A percentile compares a stretch with the other conserved stretches of the same genome.
Conservation (phyloP, 2,329 filamentous ascomycete species). For the Paraconiothyrium brasiliense region DNA sequence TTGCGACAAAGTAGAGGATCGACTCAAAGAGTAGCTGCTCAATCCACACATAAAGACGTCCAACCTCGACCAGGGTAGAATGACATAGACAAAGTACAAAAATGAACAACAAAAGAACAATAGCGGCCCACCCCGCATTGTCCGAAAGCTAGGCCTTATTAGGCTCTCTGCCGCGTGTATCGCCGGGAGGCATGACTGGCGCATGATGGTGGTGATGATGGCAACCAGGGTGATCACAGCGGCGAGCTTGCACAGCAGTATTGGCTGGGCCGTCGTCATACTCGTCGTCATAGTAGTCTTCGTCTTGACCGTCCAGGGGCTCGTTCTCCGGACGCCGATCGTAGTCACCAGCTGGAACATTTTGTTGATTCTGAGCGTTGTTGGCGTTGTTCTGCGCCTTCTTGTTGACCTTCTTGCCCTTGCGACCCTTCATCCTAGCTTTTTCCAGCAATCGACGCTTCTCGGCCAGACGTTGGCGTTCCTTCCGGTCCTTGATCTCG, state of each 20-base stretch:
- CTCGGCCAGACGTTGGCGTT: conserved; percentile 85
- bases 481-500: conserved; percentile 90
- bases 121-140: conserved; percentile 52
- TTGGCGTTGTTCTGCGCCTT: conserved; percentile 52
- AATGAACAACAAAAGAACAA: conserved; percentile 47
- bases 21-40: conserved; percentile 3
- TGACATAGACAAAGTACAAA: conserved; percentile 38
- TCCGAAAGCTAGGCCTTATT: conserved; percentile 47
- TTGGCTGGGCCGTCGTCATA: conserved; percentile 42
- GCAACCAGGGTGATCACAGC: conserved; percentile 43
- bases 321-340: conserved; percentile 45
- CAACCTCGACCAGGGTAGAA: conserved; percentile 33
- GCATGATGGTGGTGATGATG: conserved; percentile 41
- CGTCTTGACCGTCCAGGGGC: conserved; percentile 43
- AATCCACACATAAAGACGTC: conserved; percentile 1
- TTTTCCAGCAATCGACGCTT: conserved; percentile 87
- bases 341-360: conserved; percentile 40
- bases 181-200: conserved; percentile 34
- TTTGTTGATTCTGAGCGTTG: conserved; percentile 43
- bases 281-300: conserved; percentile 49
- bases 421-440: conserved; percentile 90
- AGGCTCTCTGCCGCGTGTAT: conserved; percentile 34
- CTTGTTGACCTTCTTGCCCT: conserved; percentile 85
- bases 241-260: conserved; percentile 24
- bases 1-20: background rate